phyloP scores from a whole-genome alignment of 2,329 filamentous ascomycete species.

The Chaetomium strumarium region DNA sequence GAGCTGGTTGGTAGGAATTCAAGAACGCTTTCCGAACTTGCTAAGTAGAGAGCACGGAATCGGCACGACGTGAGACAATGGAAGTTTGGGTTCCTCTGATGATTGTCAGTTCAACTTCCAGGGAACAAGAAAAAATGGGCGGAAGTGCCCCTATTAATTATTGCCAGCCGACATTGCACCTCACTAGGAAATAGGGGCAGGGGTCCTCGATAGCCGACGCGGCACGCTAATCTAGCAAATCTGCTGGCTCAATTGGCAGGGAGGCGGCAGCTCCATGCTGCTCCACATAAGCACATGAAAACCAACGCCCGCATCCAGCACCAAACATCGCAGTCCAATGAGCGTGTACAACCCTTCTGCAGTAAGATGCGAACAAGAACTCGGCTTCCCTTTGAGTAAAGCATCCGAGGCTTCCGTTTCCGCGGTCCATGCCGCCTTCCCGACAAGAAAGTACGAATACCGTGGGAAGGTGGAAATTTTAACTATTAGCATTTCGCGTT shows the following conservation, averaged over 20 bases:
- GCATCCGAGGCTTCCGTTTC: no score
- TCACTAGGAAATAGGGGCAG: slow-evolving; percentile 6
- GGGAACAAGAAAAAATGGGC: slow-evolving; percentile 12
- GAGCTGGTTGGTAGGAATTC: slow-evolving; percentile 4
- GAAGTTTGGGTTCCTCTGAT: background rate
- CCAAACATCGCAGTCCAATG: background rate
- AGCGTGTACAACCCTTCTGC: background rate
- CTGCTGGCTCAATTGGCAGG: slow-evolving; percentile 10
- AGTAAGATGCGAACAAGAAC: background rate
- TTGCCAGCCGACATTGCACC: background rate
- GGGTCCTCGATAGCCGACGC: slow-evolving; percentile 10
- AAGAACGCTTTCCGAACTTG: background rate
- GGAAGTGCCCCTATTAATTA: slow-evolving; percentile 19
- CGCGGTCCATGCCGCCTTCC: no score
- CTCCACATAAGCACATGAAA: slow-evolving; percentile 9
- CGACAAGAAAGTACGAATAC: no score
- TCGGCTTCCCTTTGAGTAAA: slow-evolving; percentile 3
- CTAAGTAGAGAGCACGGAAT: background rate
- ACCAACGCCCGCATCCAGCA: background rate
- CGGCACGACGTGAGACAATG: background rate
- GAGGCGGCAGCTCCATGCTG: background rate
- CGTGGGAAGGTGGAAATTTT: background rate
- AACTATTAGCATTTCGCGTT: background rate
- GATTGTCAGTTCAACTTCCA: background rate
- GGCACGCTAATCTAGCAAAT: slow-evolving; percentile 7